A percentile compares a stretch with the other conserved stretches of the same genome.
Conservation (phyloP, 345 rosid species). For the Eutrema heterophyllum region DNA sequence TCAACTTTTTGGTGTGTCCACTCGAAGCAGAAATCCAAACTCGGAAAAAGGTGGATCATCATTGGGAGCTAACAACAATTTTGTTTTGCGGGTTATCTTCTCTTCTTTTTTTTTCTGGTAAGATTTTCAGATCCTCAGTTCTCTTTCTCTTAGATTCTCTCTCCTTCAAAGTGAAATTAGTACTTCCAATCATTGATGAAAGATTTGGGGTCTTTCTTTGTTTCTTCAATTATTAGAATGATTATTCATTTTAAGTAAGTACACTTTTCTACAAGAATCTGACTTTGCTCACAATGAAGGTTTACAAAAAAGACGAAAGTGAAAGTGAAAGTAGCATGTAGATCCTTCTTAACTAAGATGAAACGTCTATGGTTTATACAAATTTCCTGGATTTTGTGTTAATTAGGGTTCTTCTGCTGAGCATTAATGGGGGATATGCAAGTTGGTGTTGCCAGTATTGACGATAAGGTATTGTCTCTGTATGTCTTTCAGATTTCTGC, state of each 20-base stretch:
- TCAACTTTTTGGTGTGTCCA: conserved; percentile 24
- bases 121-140: conserved; percentile 6
- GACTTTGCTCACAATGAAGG: conserved; percentile 35
- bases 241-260: neutral
- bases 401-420: conserved; percentile 23
- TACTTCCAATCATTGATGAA: conserved; percentile 5
- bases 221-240: conserved; percentile 22
- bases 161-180: conserved; percentile 2
- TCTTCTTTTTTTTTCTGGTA: conserved; percentile 27
- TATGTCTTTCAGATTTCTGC: neutral
- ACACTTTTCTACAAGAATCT: conserved; percentile 35
- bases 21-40: conserved; percentile 17
- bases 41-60: conserved; percentile 31
- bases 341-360: conserved; percentile 23
- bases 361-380: conserved; percentile 14
- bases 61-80: conserved; percentile 23
- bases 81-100: conserved; percentile 21
- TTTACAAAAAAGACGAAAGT: conserved; percentile 4
- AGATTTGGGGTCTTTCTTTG: conserved; percentile 20
- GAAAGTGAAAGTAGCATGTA: neutral
- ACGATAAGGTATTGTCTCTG: conserved; percentile 48
- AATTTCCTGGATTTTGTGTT: conserved; percentile 8
- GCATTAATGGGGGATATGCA: conserved; percentile 56
- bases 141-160: neutral
- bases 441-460: conserved; percentile 36